Percentiles rank a stretch among this genome's conserved stretches.
phyloP scores from a whole-genome alignment of 164 flowering plant species.

The Amborella trichopoda region DNA sequence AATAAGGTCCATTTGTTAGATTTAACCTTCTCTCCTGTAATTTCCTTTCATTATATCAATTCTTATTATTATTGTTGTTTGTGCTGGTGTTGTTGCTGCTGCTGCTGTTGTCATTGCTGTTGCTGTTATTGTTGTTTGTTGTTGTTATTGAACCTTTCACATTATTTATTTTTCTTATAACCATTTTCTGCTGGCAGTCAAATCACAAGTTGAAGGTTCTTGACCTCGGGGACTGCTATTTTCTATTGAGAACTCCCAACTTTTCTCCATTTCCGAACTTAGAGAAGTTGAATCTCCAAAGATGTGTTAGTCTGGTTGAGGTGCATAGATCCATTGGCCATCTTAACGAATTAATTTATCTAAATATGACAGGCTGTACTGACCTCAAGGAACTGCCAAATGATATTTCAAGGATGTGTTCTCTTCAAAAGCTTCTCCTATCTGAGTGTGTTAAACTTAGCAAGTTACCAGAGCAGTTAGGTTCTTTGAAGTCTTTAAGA shows the following conservation, averaged over 20 bases:
- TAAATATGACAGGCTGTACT: neutral
- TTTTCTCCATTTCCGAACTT: neutral
- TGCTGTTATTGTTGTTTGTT: no score
- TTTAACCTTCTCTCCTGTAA: neutral
- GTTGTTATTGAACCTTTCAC: no score
- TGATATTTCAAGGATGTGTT: neutral
- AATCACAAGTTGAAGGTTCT: neutral
- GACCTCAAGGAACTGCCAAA: conserved; percentile 1
- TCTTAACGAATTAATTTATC: neutral
- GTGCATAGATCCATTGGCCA: neutral
- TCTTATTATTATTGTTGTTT: neutral
- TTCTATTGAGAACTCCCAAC: neutral
- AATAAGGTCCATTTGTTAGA: no score
- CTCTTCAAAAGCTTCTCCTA: neutral
- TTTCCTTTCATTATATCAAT: neutral
- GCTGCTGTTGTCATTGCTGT: no score
- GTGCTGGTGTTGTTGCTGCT: no score
- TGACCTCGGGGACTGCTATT: neutral
- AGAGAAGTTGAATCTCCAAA: neutral
- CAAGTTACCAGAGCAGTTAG: neutral
- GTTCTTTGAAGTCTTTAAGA: neutral
- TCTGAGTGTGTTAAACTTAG: neutral
- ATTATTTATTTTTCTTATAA: neutral
- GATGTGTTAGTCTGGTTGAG: neutral
- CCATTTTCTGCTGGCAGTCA: neutral